A percentile compares a stretch with the other conserved stretches of the same genome.
These are phyloP conservation scores for Cryptococcus sp. DNA, from an alignment of 1,284 basidiomycete species.

Conservation along the genomic window DNA sequence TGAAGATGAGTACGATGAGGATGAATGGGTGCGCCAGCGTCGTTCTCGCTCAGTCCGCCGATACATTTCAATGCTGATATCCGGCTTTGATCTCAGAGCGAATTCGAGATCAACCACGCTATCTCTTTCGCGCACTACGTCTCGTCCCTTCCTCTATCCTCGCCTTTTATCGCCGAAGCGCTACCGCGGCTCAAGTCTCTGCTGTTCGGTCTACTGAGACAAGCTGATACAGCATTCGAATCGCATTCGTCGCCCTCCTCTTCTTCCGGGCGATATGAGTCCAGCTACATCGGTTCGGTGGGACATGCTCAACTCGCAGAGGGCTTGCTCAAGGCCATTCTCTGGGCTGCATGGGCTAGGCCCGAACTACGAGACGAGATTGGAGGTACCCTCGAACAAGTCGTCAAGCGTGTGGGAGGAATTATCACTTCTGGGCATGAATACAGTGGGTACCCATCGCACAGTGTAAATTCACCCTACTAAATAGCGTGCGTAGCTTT, in stretches of 20 bases:
- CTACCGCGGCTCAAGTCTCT: constrained; percentile 33
- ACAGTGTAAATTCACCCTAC: not conserved
- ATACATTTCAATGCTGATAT: constrained; percentile 1
- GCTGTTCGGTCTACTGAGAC: constrained; percentile 33
- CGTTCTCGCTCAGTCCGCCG: not conserved
- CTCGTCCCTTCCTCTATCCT: constrained; percentile 32
- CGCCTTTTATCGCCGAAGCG: constrained; percentile 25
- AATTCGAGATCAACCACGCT: constrained; percentile 49
- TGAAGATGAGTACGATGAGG: constrained; percentile 28
- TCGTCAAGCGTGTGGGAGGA: constrained; percentile 25
- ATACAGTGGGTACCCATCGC: not conserved
- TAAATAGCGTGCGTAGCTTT: constrained; percentile 21
- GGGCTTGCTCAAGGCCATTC: constrained; percentile 35
- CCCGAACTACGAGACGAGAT: constrained; percentile 21
- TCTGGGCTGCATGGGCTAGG: constrained; percentile 42
- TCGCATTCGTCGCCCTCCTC: constrained; percentile 20
- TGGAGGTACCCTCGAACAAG: constrained; percentile 23
- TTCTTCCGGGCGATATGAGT: constrained; percentile 8
- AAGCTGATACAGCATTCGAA: constrained; percentile 10
- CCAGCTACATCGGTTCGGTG: constrained; percentile 18
- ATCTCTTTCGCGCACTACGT: constrained; percentile 51
- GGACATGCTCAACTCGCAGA: constrained; percentile 38
- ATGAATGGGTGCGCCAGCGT: constrained; percentile 33
- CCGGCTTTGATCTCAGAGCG: constrained; percentile 22
- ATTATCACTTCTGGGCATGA: constrained; percentile 10